Conservation (phyloP, 1,284 basidiomycete genomes). For the Pascua guehoae region DNA sequence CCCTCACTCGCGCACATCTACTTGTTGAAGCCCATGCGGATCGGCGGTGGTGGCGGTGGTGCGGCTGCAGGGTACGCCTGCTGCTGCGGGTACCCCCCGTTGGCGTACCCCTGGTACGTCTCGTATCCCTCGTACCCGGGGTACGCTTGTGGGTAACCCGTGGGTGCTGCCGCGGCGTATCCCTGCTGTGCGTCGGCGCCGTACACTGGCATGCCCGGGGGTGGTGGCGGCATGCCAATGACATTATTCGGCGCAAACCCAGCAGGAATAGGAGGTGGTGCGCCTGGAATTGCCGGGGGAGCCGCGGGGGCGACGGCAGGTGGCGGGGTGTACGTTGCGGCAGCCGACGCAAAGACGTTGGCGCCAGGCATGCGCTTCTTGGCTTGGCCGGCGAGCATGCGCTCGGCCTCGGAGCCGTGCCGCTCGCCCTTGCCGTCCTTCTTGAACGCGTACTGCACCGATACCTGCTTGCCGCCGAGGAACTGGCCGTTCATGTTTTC, state of each 20-base stretch:
- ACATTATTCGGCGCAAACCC: conserved; percentile 49
- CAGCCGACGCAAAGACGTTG: conserved; percentile 21
- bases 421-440: conserved; percentile 98
- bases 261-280: conserved; percentile 29
- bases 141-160: conserved; percentile 6
- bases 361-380: conserved; percentile 49
- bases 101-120: conserved; percentile 15
- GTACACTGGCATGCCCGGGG: conserved; percentile 9
- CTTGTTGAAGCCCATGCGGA: conserved; percentile 42
- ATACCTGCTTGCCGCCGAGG: conserved; percentile 95
- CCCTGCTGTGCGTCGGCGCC: conserved; percentile 3
- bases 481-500: conserved; percentile 97
- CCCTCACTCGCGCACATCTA: not conserved
- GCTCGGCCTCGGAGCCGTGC: conserved; percentile 91
- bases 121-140: conserved; percentile 14
- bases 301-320: conserved; percentile 36
- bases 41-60: conserved; percentile 40
- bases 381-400: conserved; percentile 89
- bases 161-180: conserved; percentile 9
- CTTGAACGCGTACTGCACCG: conserved; percentile 96
- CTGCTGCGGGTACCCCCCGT: conserved; percentile 8
- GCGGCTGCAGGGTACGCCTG: not conserved
- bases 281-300: not conserved
- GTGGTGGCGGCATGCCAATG: conserved; percentile 18
- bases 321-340: conserved; percentile 41